Evolutionary conservation across 2,329 filamentous ascomycete genomes (phyloP).

Genomic region (Exutisphaerella laricina): DNA sequence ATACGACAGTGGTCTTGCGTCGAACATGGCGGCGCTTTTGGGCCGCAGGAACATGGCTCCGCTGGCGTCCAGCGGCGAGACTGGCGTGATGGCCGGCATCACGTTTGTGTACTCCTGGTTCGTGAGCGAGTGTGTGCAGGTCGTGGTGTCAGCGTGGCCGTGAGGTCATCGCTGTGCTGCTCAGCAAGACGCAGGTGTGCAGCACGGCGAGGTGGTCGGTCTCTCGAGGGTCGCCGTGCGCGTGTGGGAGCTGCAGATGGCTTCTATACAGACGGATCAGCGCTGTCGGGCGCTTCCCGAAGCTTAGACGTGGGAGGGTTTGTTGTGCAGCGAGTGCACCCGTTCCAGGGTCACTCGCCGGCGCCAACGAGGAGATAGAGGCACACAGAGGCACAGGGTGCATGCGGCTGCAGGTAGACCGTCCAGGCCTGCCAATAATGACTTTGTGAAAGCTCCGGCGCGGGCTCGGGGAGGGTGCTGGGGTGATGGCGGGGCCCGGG

Average conservation of each 20-base stretch:
- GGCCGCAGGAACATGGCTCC: constrained; percentile 47
- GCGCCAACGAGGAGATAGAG: constrained; percentile 22
- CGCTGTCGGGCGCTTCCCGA: constrained; percentile 32
- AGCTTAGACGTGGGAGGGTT: constrained; percentile 27
- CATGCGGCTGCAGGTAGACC: constrained; percentile 15
- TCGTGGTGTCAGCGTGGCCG: constrained; percentile 15
- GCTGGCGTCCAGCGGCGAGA: constrained; percentile 39
- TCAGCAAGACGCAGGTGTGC: constrained; percentile 22
- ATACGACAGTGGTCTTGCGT: constrained; percentile 35
- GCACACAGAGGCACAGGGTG: too few relatives aligned
- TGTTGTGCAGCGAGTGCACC: constrained; percentile 25
- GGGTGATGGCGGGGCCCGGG: too few relatives aligned
- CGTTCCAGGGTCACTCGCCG: constrained; percentile 21
- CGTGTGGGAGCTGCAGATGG: constrained; percentile 36
- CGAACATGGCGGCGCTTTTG: constrained; percentile 55
- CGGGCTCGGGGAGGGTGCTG: constrained; percentile 12
- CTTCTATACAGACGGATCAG: constrained; percentile 39
- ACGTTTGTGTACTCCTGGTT: constrained; percentile 7
- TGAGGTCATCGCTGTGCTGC: constrained; percentile 18
- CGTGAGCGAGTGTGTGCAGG: constrained; percentile 11
- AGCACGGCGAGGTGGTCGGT: constrained; percentile 32
- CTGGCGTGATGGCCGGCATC: constrained; percentile 44
- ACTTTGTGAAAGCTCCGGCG: constrained; percentile 6
- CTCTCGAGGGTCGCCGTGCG: constrained; percentile 37
- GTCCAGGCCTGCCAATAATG: constrained; percentile 14